Base-by-base conservation (phyloP, 768 basidiomycete species). In the Mycena amicta region DNA sequence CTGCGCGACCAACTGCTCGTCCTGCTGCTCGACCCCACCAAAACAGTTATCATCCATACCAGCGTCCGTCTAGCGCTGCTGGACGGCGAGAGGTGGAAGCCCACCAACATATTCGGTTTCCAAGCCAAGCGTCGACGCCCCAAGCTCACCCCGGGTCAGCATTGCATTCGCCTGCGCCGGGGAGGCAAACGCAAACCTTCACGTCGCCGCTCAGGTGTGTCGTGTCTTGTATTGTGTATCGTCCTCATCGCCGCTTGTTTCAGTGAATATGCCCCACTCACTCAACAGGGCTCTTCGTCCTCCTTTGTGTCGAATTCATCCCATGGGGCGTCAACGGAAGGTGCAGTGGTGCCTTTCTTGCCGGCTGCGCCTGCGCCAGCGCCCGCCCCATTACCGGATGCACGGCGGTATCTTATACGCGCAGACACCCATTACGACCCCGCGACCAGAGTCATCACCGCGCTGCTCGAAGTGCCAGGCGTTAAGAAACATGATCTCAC, bases 401-500 rank as follows among this genome's bases (percentile, higher is more conserved):
- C 13, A 6, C 27, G 23, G 26, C 71, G 70, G 29, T 77, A 79
- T 65, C 66, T 75, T 59, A 83, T 87, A 61, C 83, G 85, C 62
- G 76, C 83, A 26, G 89, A 90, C 71, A 71, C 85, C 50, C 76
- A 81, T 66, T 87, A 83, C 73, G 79, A 84, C 66, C 62, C 67
- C 40, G 74, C 77, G 40, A 80, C 77, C 49, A 75, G 77, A 69
- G 67, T 76, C 33, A 71, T 89, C 66, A 79, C 77, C 56, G 83
- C 82, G 52, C 76, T 83, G 74, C 79, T 88, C 65, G 88, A 90
- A 71, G 74, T 89, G 29, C 89, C 89, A 3, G 89, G 89, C 41
- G 76, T 89, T 67, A 80, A 78, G 67, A 82, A 77, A 61, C 70
- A 71, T 57, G 83, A 88, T 61, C 65, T 90, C 49, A 79, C 72